Conservation (phyloP, 75 land plant genomes). For the Pseudotsuga menziesii region DNA sequence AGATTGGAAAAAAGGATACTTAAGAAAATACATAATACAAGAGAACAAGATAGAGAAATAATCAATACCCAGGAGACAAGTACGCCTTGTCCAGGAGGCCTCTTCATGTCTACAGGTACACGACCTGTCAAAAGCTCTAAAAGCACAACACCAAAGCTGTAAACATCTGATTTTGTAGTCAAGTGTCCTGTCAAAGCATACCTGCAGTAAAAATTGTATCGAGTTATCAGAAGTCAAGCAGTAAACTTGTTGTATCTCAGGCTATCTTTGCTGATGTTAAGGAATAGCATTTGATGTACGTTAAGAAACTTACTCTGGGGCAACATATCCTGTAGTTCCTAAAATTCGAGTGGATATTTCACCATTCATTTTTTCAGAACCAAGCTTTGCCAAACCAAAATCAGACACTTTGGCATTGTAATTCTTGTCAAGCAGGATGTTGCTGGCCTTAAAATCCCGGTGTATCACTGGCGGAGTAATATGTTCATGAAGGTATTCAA, state of each 20-base stretch:
- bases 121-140: conserved; percentile 81
- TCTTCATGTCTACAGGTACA: conserved; percentile 63
- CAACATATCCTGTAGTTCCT: conserved; percentile 31
- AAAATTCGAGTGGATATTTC: conserved; percentile 27
- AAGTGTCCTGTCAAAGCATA: conserved; percentile 83
- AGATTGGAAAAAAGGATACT: too few relatives aligned
- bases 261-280: too few relatives aligned
- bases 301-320: conserved; percentile 21
- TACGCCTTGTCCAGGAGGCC: conserved; percentile 74
- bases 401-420: conserved; percentile 84
- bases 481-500: conserved; percentile 76
- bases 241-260: too few relatives aligned
- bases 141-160: conserved; percentile 85
- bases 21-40: too few relatives aligned
- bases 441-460: conserved; percentile 61
- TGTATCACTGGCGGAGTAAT: conserved; percentile 81
- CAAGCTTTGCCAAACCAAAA: conserved; percentile 30
- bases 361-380: conserved; percentile 25
- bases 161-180: conserved; percentile 92
- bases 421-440: conserved; percentile 19
- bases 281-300: too few relatives aligned
- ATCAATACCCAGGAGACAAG: conserved; percentile 72
- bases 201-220: conserved; percentile 24
- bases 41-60: too few relatives aligned
- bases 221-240: too few relatives aligned